Evolutionary conservation across 331 rosid genomes (phyloP).

Genomic region (Quercus tomentella): DNA sequence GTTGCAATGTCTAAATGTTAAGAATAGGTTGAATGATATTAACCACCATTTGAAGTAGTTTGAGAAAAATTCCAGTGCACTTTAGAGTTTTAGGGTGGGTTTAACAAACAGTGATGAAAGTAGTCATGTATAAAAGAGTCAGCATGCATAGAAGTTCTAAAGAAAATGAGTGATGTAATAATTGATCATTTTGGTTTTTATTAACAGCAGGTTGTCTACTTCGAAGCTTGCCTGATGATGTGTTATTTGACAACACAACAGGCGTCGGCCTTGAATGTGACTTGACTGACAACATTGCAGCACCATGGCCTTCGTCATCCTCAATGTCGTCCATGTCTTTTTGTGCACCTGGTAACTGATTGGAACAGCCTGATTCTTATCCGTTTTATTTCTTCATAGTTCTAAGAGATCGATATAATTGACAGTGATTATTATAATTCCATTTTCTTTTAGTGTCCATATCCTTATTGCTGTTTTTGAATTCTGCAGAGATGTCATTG

Average conservation of each 20-base stretch:
- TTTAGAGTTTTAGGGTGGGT: not conserved
- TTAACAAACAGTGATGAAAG: not conserved
- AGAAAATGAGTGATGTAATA: conserved; percentile 3
- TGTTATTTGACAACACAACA: conserved; percentile 73
- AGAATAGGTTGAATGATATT: not conserved
- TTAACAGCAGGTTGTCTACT: conserved; percentile 77
- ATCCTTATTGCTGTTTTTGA: not conserved
- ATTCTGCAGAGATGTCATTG: conserved; percentile 92
- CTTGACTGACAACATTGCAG: conserved; percentile 85
- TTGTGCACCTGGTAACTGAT: conserved; percentile 88
- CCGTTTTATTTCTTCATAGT: not conserved
- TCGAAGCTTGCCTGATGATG: conserved; percentile 85
- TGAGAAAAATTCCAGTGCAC: not conserved
- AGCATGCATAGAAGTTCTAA: not conserved
- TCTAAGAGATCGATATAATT: not conserved
- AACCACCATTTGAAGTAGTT: not conserved
- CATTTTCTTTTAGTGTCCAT: conserved; percentile 4
- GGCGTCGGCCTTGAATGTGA: conserved; percentile 93
- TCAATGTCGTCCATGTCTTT: conserved; percentile 76
- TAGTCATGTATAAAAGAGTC: not conserved
- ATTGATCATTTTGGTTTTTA: conserved; percentile 5
- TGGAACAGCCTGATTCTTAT: conserved; percentile 1
- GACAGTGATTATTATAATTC: not conserved
- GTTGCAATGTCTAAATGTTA: not conserved
- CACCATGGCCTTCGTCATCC: conserved; percentile 97